These are phyloP conservation scores for Effrenium voratum DNA, from an alignment of 73 alveolate genomes.

Conservation along the genomic window DNA sequence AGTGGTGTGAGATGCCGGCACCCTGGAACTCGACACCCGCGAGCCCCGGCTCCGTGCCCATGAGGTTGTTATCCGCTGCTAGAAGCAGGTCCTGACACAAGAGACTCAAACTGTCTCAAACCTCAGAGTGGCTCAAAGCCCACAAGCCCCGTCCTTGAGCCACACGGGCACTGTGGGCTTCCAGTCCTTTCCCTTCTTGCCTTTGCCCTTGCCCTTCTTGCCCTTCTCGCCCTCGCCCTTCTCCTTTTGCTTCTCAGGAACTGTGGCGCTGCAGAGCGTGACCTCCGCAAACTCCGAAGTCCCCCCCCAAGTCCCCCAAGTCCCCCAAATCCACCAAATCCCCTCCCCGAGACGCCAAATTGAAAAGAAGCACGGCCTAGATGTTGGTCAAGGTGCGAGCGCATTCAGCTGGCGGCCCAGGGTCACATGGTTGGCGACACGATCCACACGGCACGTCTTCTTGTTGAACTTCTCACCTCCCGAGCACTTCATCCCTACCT, in stretches of 20 bases:
- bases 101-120: not conserved
- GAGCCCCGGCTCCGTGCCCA: conserved; percentile 48
- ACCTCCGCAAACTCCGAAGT: not conserved
- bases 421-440: conserved; percentile 82
- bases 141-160: conserved; percentile 14
- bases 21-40: conserved; percentile 76
- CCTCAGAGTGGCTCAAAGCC: not conserved
- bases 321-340: not conserved
- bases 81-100: conserved; percentile 42
- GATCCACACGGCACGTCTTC: conserved; percentile 85
- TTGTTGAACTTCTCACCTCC: conserved; percentile 78
- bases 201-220: conserved; percentile 76
- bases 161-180: conserved; percentile 28
- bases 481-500: not conserved
- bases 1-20: conserved; percentile 85
- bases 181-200: conserved; percentile 39
- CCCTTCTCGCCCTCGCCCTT: conserved; percentile 43
- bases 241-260: not conserved
- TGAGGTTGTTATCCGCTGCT: conserved; percentile 59
- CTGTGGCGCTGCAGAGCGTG: conserved; percentile 30
- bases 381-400: not conserved
- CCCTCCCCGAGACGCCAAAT: not conserved
- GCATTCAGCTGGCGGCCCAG: conserved; percentile 84
- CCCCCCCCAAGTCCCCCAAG: not conserved
- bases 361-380: too few relatives aligned